phyloP scores from a whole-genome alignment of 306 rosid genomes.

The Benincasa hispida region DNA sequence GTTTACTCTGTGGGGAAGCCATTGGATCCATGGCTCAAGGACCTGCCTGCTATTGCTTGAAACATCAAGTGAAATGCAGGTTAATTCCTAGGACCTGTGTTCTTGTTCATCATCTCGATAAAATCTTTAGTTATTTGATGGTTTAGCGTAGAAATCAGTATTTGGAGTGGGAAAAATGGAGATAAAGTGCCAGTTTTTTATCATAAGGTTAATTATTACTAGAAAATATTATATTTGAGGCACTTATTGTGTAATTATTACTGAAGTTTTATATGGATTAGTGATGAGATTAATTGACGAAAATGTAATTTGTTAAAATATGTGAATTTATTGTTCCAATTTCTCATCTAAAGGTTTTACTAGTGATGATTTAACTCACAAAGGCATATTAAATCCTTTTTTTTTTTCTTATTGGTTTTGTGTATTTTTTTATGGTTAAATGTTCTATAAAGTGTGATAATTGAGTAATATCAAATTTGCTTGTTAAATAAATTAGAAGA shows the following conservation, averaged over 20 bases:
- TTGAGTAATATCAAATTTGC: no score
- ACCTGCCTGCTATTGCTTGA: slow-evolving; percentile 13
- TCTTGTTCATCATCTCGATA: not conserved
- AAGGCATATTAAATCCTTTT: no score
- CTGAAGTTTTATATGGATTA: not conserved
- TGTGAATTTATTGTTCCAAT: no score
- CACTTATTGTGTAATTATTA: not conserved
- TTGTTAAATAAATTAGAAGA: no score
- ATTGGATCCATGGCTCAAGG: not conserved
- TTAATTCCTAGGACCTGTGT: not conserved
- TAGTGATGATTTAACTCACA: no score
- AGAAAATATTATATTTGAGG: not conserved
- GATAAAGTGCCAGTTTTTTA: not conserved
- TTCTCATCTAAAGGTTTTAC: no score
- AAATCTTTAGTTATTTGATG: not conserved
- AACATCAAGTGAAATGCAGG: not conserved
- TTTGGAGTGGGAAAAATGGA: not conserved
- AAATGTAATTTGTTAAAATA: no score
- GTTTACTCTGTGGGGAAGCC: slow-evolving; percentile 5
- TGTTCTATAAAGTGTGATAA: no score
- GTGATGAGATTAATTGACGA: not conserved
- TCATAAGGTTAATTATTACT: not conserved
- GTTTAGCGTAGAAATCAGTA: not conserved
- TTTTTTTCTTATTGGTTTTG: no score
- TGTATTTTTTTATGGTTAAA: no score